These are phyloP conservation scores for Otatea glauca DNA, from an alignment of 176 grass and related monocot species.

Conservation along the genomic window DNA sequence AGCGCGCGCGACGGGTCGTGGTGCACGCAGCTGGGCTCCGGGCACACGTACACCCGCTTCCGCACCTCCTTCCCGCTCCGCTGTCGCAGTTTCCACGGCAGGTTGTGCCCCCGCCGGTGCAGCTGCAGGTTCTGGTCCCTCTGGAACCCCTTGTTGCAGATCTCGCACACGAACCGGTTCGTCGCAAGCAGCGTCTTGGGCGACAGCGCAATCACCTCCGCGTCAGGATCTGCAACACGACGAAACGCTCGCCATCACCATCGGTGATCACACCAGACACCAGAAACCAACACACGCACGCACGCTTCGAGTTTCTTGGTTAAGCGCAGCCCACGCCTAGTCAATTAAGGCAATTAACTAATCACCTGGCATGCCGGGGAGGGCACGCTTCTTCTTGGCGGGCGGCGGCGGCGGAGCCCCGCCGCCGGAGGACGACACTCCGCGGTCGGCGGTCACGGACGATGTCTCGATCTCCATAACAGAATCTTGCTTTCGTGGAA, in stretches of 20 bases:
- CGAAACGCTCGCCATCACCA: constrained; percentile 28
- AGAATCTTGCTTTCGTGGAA: constrained; percentile 35
- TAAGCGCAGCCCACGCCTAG: not conserved
- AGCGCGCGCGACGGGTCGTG: constrained; percentile 73
- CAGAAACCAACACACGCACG: not conserved
- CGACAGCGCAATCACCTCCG: constrained; percentile 94
- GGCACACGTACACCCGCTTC: constrained; percentile 92
- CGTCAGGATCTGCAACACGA: constrained; percentile 77
- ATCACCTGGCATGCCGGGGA: constrained; percentile 98
- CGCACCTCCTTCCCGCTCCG: constrained; percentile 74
- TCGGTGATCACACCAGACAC: not conserved
- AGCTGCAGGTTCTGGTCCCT: constrained; percentile 98
- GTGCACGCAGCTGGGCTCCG: constrained; percentile 79
- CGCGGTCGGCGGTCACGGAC: constrained; percentile 52
- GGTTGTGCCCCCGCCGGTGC: constrained; percentile 91
- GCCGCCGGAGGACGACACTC: constrained; percentile 72
- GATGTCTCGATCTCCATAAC: constrained; percentile 75
- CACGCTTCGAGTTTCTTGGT: not conserved
- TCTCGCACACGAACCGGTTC: constrained; percentile 97
- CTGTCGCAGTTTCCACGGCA: constrained; percentile 98
- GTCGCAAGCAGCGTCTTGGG: constrained; percentile 95
- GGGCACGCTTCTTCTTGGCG: constrained; percentile 91
- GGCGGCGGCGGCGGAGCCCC: constrained; percentile 41
- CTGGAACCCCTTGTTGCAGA: constrained; percentile 99
- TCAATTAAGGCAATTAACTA: not conserved